phyloP scores from a whole-genome alignment of 768 basidiomycete species.

The Crassisporium funariophilum region DNA sequence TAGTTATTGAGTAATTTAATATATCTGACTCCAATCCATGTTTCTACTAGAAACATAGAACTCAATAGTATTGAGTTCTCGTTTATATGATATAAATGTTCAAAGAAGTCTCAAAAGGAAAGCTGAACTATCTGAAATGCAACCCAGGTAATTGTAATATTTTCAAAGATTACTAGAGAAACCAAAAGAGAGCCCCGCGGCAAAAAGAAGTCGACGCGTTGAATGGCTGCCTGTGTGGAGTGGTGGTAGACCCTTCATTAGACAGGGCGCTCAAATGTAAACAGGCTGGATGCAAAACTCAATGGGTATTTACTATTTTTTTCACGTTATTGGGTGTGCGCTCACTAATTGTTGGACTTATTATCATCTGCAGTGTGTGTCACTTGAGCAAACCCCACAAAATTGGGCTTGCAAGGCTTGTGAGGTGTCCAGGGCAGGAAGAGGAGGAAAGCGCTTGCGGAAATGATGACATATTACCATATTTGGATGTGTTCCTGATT shows the following conservation, averaged over 20 bases:
- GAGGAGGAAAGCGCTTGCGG: background rate
- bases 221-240: background rate
- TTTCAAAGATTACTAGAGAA: background rate
- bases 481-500: too few relatives aligned
- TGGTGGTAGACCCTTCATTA: background rate
- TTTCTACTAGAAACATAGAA: too few relatives aligned
- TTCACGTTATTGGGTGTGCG: background rate
- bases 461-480: conserved; percentile 4
- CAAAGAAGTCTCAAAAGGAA: background rate
- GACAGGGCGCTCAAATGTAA: background rate
- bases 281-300: conserved; percentile 1
- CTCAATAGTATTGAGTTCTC: too few relatives aligned
- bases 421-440: background rate
- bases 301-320: conserved; percentile 1
- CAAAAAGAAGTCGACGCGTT: background rate
- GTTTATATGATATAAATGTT: too few relatives aligned
- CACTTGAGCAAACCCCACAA: background rate
- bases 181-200: background rate
- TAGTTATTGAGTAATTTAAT: too few relatives aligned
- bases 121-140: background rate
- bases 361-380: background rate
- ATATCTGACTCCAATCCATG: too few relatives aligned
- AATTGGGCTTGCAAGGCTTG: conserved; percentile 8
- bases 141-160: background rate
- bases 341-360: background rate